Evolutionary conservation across 192 early-diverging fungal genomes (phyloP).

Genomic region (Coemansia sp.): DNA sequence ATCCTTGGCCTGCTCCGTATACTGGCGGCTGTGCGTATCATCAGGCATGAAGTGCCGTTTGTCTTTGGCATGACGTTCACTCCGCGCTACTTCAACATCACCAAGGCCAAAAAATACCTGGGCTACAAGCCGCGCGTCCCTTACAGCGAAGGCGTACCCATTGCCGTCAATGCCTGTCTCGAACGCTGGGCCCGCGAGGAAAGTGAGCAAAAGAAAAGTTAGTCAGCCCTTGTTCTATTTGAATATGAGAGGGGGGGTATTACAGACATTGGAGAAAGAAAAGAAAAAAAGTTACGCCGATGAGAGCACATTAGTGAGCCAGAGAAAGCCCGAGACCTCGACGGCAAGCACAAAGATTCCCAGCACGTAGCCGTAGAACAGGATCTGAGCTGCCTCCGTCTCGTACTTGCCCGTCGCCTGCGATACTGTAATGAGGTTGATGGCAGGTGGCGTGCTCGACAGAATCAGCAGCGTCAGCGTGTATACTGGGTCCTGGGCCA

Average conservation of each 20-base stretch:
- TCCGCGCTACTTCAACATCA: slow-evolving; percentile 84
- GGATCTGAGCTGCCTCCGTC: slow-evolving; percentile 56
- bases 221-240: too few relatives aligned
- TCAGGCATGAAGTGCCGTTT: slow-evolving; percentile 70
- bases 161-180: slow-evolving; percentile 44
- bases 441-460: slow-evolving; percentile 61
- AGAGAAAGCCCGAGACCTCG: slow-evolving; percentile 44
- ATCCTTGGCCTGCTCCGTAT: slow-evolving; percentile 57
- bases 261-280: not conserved
- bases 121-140: slow-evolving; percentile 59
- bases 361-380: slow-evolving; percentile 63
- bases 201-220: not conserved
- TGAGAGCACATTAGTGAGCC: slow-evolving; percentile 33
- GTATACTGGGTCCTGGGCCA: slow-evolving; percentile 61
- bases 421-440: slow-evolving; percentile 65
- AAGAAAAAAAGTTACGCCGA: slow-evolving; percentile 5
- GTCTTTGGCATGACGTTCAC: slow-evolving; percentile 72
- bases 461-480: slow-evolving; percentile 57
- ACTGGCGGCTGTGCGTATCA: slow-evolving; percentile 52
- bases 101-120: slow-evolving; percentile 69
- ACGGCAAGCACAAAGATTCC: slow-evolving; percentile 42
- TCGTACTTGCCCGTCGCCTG: slow-evolving; percentile 67
- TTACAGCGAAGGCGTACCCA: slow-evolving; percentile 52
- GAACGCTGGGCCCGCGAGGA: slow-evolving; percentile 41
- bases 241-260: too few relatives aligned